Percentiles rank a stretch among this genome's conserved stretches.
Evolutionary conservation across 2,329 filamentous ascomycete species (phyloP).

Genomic region (Botryosphaeria dothidea): DNA sequence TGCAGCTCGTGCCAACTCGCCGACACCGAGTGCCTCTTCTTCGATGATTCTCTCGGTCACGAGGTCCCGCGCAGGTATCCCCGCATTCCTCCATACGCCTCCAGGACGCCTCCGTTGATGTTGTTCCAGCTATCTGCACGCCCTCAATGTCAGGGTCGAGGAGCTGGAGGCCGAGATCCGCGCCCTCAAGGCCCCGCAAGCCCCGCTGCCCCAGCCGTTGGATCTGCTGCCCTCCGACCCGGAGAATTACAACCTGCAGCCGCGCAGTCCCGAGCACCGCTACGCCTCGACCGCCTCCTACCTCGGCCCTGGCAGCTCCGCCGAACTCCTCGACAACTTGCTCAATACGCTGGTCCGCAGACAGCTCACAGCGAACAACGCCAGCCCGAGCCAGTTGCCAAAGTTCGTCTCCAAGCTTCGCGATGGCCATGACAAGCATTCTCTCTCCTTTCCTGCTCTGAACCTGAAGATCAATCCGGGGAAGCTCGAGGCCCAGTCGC

Average conservation of each 20-base stretch:
- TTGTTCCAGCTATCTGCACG: slow-evolving; percentile 12
- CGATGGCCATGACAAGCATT: background rate
- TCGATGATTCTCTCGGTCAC: slow-evolving; percentile 8
- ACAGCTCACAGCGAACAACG: background rate
- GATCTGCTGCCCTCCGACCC: background rate
- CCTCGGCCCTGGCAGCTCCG: slow-evolving; percentile 13
- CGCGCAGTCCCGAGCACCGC: background rate
- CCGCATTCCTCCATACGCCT: background rate
- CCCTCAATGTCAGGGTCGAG: slow-evolving; percentile 12
- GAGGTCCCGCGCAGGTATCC: slow-evolving; percentile 14
- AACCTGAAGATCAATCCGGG: slow-evolving; percentile 8
- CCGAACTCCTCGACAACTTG: slow-evolving; percentile 8
- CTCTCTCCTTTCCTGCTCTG: background rate
- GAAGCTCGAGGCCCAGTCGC: slow-evolving; percentile 7
- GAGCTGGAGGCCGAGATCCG: slow-evolving; percentile 13
- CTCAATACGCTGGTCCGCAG: background rate
- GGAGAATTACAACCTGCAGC: background rate
- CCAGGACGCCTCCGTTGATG: background rate
- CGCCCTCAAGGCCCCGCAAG: background rate
- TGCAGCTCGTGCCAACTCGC: slow-evolving; percentile 16
- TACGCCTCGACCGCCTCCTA: background rate
- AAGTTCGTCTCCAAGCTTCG: background rate
- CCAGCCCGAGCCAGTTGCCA: background rate
- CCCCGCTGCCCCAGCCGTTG: background rate
- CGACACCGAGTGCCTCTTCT: slow-evolving; percentile 15